Evolutionary conservation across 192 early-diverging fungal genomes (phyloP).

Genomic region (Umbelopsis vinacea): DNA sequence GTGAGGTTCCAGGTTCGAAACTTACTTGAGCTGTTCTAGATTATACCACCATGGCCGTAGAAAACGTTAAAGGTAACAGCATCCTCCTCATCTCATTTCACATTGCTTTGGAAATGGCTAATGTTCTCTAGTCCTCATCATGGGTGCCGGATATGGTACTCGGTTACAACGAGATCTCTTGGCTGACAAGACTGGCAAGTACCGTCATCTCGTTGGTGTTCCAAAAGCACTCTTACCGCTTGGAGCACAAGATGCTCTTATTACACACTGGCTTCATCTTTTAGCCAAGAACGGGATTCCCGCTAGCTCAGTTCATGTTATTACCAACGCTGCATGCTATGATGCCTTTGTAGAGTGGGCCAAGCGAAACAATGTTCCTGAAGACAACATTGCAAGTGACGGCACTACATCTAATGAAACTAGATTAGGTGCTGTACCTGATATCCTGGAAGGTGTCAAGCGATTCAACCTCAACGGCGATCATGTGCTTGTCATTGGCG

Average conservation of each 20-base stretch:
- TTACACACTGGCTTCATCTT: conserved; percentile 48
- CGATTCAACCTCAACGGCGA: conserved; percentile 30
- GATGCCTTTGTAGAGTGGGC: conserved; percentile 52
- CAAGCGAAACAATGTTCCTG: conserved; percentile 32
- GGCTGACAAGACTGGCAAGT: conserved; percentile 27
- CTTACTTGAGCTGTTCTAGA: too few relatives aligned
- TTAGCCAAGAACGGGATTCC: conserved; percentile 23
- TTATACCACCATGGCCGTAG: background rate
- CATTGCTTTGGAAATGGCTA: background rate
- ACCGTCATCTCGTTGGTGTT: conserved; percentile 46
- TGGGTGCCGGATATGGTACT: conserved; percentile 67
- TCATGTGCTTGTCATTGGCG: conserved; percentile 58
- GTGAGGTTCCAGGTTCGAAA: too few relatives aligned
- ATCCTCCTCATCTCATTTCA: too few relatives aligned
- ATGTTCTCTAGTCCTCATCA: conserved; percentile 45
- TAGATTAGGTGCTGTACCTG: conserved; percentile 60
- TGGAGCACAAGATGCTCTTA: conserved; percentile 44
- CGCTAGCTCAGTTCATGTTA: conserved; percentile 35
- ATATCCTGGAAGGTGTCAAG: conserved; percentile 50
- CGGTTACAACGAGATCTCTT: conserved; percentile 58
- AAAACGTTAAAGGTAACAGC: conserved; percentile 1
- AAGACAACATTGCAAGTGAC: conserved; percentile 52
- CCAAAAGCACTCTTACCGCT: conserved; percentile 56
- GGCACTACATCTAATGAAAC: conserved; percentile 51
- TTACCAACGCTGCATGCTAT: conserved; percentile 54